Conservation (phyloP, 2,329 filamentous ascomycete species). For the Emericellopsis atlantica region DNA sequence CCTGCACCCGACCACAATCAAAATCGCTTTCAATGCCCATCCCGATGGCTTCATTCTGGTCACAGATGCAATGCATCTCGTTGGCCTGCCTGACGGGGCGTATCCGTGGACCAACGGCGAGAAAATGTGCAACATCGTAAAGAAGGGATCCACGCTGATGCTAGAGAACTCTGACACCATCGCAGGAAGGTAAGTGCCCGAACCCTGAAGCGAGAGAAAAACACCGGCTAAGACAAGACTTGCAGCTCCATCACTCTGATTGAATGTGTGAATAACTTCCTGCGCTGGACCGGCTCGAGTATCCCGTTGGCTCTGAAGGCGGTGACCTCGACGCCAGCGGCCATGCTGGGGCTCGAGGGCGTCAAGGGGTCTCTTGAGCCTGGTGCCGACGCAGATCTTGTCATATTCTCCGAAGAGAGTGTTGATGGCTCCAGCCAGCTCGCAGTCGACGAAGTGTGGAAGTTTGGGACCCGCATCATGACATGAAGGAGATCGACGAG, state of each 20-base stretch:
- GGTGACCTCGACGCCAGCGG: slow-evolving; percentile 65
- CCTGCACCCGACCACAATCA: slow-evolving; percentile 75
- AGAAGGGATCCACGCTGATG: slow-evolving; percentile 59
- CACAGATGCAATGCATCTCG: slow-evolving; percentile 83
- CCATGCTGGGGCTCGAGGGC: slow-evolving; percentile 56
- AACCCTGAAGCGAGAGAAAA: background rate
- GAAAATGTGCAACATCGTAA: slow-evolving; percentile 45
- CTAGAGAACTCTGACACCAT: slow-evolving; percentile 70
- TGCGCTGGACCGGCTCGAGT: slow-evolving; percentile 57
- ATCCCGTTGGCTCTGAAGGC: slow-evolving; percentile 58
- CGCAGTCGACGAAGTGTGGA: slow-evolving; percentile 66
- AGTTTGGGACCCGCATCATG: slow-evolving; percentile 43
- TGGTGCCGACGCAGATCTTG: slow-evolving; percentile 56
- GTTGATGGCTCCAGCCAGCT: slow-evolving; percentile 34
- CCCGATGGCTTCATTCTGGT: slow-evolving; percentile 78
- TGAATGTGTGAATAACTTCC: slow-evolving; percentile 73
- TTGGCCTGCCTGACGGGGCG: slow-evolving; percentile 69
- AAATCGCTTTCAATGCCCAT: slow-evolving; percentile 80
- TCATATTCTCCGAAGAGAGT: slow-evolving; percentile 49
- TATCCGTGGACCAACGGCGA: slow-evolving; percentile 78
- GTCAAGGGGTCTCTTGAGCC: slow-evolving; percentile 53
- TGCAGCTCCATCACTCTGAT: slow-evolving; percentile 57
- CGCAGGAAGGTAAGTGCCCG: slow-evolving; percentile 51
- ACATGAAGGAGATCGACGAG: too few species aligned
- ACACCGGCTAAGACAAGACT: background rate